Evolutionary conservation across 2,329 filamentous ascomycete genomes (phyloP).

Genomic region (Thielaviopsis populi): DNA sequence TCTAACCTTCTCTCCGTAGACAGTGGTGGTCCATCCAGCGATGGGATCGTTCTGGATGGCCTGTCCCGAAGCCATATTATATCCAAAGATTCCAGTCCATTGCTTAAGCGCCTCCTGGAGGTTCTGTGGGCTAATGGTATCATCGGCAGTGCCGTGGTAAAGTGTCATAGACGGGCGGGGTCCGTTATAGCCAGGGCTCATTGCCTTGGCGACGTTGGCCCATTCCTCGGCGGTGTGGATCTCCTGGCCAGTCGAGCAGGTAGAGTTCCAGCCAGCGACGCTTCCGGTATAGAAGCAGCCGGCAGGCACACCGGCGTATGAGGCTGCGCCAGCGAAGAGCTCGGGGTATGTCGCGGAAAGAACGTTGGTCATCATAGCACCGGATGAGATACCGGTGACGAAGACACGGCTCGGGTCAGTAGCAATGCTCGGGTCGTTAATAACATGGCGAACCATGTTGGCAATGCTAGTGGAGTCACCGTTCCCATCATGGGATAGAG

Average conservation of each 20-base stretch:
- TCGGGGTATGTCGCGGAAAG: conserved; percentile 40
- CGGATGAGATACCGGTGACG: conserved; percentile 35
- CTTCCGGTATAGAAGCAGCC: conserved; percentile 37
- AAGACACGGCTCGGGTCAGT: conserved; percentile 31
- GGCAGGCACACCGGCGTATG: conserved; percentile 38
- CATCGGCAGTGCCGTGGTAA: conserved; percentile 40
- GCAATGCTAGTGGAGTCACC: conserved; percentile 41
- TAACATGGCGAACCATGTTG: conserved; percentile 43
- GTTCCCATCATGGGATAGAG: conserved; percentile 41
- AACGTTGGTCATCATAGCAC: conserved; percentile 33
- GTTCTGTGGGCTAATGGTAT: conserved; percentile 36
- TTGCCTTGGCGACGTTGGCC: conserved; percentile 29
- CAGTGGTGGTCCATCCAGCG: conserved; percentile 27
- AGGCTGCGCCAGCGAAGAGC: conserved; percentile 36
- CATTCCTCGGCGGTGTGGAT: conserved; percentile 28
- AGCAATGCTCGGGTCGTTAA: conserved; percentile 38
- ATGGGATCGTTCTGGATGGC: conserved; percentile 25
- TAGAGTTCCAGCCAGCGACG: conserved; percentile 37
- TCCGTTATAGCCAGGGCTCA: conserved; percentile 37
- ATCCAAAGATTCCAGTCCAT: conserved; percentile 37
- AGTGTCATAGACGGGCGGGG: conserved; percentile 42
- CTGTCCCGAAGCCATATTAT: conserved; percentile 22
- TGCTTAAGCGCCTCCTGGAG: conserved; percentile 43
- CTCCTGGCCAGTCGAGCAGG: conserved; percentile 37
- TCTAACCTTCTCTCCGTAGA: conserved; percentile 25